Evolutionary conservation across 768 basidiomycete genomes (phyloP).

Genomic region (Hortiboletus campestris): DNA sequence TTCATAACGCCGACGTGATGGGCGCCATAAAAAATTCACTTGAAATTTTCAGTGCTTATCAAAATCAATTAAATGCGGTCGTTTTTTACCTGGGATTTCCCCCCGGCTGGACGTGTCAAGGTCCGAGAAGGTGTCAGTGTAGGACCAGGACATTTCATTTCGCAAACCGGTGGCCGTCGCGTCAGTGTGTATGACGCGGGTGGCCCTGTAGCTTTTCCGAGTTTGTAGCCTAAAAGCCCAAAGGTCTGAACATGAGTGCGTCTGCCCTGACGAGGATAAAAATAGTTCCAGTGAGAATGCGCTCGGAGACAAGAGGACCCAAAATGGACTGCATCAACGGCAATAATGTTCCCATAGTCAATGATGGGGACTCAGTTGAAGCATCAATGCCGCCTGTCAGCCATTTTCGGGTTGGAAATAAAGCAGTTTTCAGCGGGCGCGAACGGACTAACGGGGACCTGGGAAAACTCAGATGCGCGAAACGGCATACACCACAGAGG

Average conservation of each 20-base stretch:
- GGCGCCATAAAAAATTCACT: slow-evolving; percentile 18
- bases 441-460: slow-evolving; percentile 17
- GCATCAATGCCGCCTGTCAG: slow-evolving; percentile 2
- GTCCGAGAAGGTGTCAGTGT: slow-evolving; percentile 23
- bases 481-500: not conserved
- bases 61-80: slow-evolving; percentile 4
- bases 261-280: slow-evolving; percentile 10
- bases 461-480: slow-evolving; percentile 13
- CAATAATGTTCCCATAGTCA: slow-evolving; percentile 21
- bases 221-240: slow-evolving; percentile 8
- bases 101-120: not conserved
- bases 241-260: not conserved
- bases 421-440: slow-evolving; percentile 4
- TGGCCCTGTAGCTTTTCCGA: slow-evolving; percentile 16
- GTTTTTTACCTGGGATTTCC: slow-evolving; percentile 12
- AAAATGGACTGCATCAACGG: slow-evolving; percentile 19
- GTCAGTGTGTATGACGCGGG: slow-evolving; percentile 7
- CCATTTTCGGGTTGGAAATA: slow-evolving; percentile 7
- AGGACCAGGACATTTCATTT: slow-evolving; percentile 4
- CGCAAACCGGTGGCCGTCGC: slow-evolving; percentile 10
- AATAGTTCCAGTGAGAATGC: slow-evolving; percentile 27
- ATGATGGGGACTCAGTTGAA: slow-evolving; percentile 7
- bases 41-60: slow-evolving; percentile 4
- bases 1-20: slow-evolving; percentile 18
- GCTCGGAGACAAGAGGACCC: slow-evolving; percentile 11